Evolutionary conservation across 1,139 yeast species (phyloP).

Genomic region (Insectozyma bohioensis): DNA sequence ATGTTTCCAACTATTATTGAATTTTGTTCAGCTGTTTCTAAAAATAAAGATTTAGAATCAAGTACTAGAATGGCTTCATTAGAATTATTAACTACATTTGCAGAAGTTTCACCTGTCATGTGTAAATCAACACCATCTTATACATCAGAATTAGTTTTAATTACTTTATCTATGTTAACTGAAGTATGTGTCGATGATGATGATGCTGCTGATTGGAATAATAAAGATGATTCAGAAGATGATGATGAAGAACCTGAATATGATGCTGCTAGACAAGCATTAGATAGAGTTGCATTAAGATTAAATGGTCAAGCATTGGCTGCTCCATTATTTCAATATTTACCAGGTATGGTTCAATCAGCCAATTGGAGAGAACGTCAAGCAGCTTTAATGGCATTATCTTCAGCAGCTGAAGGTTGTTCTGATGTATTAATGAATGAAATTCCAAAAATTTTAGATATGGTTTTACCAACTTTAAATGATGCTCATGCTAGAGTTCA

Average conservation of each 20-base stretch:
- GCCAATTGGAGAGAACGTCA: slow-evolving; percentile 91
- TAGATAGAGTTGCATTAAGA: slow-evolving; percentile 84
- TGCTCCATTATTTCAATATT: slow-evolving; percentile 78
- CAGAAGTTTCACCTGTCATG: slow-evolving; percentile 95
- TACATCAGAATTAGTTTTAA: slow-evolving; percentile 68
- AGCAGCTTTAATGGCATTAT: slow-evolving; percentile 94
- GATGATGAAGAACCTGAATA: slow-evolving; percentile 88
- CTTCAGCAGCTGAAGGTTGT: slow-evolving; percentile 98
- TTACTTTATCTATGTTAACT: slow-evolving; percentile 82
- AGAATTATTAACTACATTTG: slow-evolving; percentile 84
- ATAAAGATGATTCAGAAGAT: slow-evolving; percentile 71
- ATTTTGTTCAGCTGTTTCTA: slow-evolving; percentile 79
- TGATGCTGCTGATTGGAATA: slow-evolving; percentile 85
- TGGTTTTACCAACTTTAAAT: slow-evolving; percentile 77
- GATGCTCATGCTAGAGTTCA: slow-evolving; percentile 94
- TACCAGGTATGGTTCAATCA: slow-evolving; percentile 80
- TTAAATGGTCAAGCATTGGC: slow-evolving; percentile 84
- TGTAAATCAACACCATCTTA: slow-evolving; percentile 79
- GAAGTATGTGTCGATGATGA: slow-evolving; percentile 89
- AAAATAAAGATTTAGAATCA: slow-evolving; percentile 77
- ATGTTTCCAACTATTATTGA: slow-evolving; percentile 86
- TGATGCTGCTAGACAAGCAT: slow-evolving; percentile 89
- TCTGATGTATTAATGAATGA: slow-evolving; percentile 82
- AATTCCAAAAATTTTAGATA: slow-evolving; percentile 75
- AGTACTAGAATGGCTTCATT: slow-evolving; percentile 81